These are phyloP conservation scores for Thermomyces lanuginosus DNA, from an alignment of 2,329 filamentous ascomycete species.

Conservation along the genomic window DNA sequence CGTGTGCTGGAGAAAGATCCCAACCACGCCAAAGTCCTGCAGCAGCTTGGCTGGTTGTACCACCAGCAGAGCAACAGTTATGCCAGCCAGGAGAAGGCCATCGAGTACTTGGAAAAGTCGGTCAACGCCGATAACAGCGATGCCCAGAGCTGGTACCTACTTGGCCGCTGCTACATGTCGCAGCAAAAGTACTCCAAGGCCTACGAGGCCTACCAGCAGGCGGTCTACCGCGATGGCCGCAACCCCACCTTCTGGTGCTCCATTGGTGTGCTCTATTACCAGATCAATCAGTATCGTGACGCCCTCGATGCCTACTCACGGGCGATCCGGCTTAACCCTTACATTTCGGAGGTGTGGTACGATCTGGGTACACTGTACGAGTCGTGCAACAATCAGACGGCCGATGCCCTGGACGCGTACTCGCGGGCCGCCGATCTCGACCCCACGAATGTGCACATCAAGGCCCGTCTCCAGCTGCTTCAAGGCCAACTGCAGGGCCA, in stretches of 20 bases:
- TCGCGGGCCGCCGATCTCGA: conserved; percentile 88
- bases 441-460: conserved; percentile 86
- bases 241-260: conserved; percentile 99
- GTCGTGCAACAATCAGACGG: conserved; percentile 97
- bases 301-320: conserved; percentile 94
- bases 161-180: conserved; percentile 97
- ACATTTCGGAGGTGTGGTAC: conserved; percentile 99
- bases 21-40: conserved; percentile 91
- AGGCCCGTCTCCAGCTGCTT: conserved; percentile 76
- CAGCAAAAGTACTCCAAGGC: conserved; percentile 98
- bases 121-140: conserved; percentile 85
- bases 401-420: conserved; percentile 89
- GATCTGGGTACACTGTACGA: conserved; percentile 95
- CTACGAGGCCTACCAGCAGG: conserved; percentile 96
- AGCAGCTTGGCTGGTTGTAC: conserved; percentile 94
- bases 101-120: conserved; percentile 93
- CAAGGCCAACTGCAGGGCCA: conserved; percentile 56
- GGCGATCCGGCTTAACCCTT: conserved; percentile 88
- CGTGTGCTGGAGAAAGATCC: conserved; percentile 88
- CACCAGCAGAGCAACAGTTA: conserved; percentile 91
- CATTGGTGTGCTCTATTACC: conserved; percentile 96
- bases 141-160: conserved; percentile 95
- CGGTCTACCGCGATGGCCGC: conserved; percentile 90
- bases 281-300: conserved; percentile 98
- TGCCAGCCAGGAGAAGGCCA: conserved; percentile 83